Base-by-base conservation (phyloP, 1,284 basidiomycete species). In the Leucoagaricus sp. region DNA sequence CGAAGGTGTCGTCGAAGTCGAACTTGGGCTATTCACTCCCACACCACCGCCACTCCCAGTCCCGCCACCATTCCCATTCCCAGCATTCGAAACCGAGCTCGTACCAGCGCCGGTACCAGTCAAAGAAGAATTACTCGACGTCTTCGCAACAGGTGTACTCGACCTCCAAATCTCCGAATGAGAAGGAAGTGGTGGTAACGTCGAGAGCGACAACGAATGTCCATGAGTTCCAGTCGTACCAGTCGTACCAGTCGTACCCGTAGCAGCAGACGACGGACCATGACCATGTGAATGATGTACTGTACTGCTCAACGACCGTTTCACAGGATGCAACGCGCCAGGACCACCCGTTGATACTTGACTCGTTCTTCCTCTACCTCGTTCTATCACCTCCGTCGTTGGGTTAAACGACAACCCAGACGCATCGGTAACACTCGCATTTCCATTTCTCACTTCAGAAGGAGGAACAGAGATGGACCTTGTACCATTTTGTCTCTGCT, bases 401-500 rank as follows among this genome's bases (percentile, higher is more conserved):
- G 25, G 15, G 13, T 31, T 28, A 36, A 59, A 59, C 49, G 53
- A 25, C 44, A 50, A 26, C n/a, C n/a, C n/a, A n/a, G n/a, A n/a
- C n/a, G n/a, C 33, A 49, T 21, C 17, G 44, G 44, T 9, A 25
- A 29, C 4, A 10, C n/a, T n/a, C n/a, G n/a, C 17, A 38, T 25
- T 31, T 15, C n/a, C 3, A 15, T 67, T 67, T 17, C 70, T 57
- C 19, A 64, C 70, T 58, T 75, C 71, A 2, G 66, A 67, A 38
- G 73, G 73, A 2, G 73, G 73, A 2, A 75, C 73, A 1, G 72
- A 74, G 40, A 71, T 68, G 13, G 73, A 74, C 7, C 72, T 51
- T n/a, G 40, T 41, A 38, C 28, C 55, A n/a, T n/a, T 34, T 12
- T 46, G 61, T 2, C 65, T 67, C 50, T 71, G 72, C 5, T 49